Conservation (phyloP, 1,284 basidiomycete species). For the Ustilago hordei region DNA sequence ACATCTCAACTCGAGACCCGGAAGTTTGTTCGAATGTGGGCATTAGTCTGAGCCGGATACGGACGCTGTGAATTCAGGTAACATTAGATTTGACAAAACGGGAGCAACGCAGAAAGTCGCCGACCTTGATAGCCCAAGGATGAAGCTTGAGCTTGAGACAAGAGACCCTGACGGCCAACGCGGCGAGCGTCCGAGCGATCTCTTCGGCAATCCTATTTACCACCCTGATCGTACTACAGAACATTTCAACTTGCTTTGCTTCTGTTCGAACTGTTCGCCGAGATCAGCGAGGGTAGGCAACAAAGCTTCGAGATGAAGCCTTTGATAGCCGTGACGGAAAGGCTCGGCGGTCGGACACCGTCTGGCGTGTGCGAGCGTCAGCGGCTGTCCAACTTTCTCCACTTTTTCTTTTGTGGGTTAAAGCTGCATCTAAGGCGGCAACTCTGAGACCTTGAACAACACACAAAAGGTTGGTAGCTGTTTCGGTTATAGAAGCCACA, state of each 20-base stretch:
- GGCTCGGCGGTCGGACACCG: constrained; percentile 31
- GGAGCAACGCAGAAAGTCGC: not conserved
- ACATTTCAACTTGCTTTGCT: not conserved
- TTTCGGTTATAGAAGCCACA: not conserved
- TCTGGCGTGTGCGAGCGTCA: constrained; percentile 10
- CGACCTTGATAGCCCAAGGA: not conserved
- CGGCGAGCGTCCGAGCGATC: not conserved
- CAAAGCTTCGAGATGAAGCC: not conserved
- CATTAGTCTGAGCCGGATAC: not conserved
- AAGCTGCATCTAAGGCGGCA: not conserved
- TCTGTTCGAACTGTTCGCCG: constrained; percentile 4
- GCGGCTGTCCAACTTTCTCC: constrained; percentile 19
- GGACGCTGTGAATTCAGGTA: not conserved
- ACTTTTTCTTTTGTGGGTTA: constrained; percentile 9
- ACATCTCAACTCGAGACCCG: not conserved
- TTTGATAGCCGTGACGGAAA: constrained; percentile 21
- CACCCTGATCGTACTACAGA: not conserved
- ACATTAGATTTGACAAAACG: not conserved
- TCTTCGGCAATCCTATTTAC: not conserved
- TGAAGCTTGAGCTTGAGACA: not conserved
- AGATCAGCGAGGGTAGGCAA: not conserved
- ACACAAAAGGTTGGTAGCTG: not conserved
- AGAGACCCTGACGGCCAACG: constrained; percentile 1
- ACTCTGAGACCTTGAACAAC: not conserved
- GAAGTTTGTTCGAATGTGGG: not conserved